Base-by-base conservation (phyloP, 2,329 filamentous ascomycete genomes). In the Gremmenia infestans region DNA sequence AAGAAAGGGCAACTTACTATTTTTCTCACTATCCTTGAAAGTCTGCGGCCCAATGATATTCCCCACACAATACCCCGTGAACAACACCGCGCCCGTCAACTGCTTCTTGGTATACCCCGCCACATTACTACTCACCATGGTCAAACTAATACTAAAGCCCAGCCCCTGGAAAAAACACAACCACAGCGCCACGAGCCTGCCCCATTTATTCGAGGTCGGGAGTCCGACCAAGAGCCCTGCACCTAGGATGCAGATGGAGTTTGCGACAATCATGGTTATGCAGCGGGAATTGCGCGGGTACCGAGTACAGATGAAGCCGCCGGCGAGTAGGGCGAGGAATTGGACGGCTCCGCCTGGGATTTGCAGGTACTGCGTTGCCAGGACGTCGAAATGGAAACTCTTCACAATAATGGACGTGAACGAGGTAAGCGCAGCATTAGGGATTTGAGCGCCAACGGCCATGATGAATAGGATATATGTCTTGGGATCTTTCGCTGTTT, bases 271-370 rank as follows among this genome's bases (percentile, higher is more conserved):
- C 80, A 83, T 83, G 35, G 78, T 80, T 3, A 74, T 68, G 60
- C 78, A 82, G 5, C 81, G 72, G 0, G 76, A 71, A 62, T 67
- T 66, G 5, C 78, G 78, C 3, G 79, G 79, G 61, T 70, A 82
- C n/a, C 72, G 72, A 0, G 77, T 78, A 62, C 79, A 80, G 23
- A 83, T 70, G 50, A 72, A 74, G 15, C 80, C 80, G 1, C 78
- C 79, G 2, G 71, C 61, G 6, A 84, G 66, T 0, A 82, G 71
- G 0, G 79, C 76, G 0, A 81, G 61, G 61, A 83, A 81, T 57
- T 83, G 79, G 0, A 84, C 74, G 0, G 77, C 80, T 19, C 80
- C 81, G 15, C 80, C 81, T 0, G 81, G 81, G 53, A 85, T 85
- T 59, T 83, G 80, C 9, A 85, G 76, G 56, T 82, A 81, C 57